These are phyloP conservation scores for Ogataea naganishii DNA, from an alignment of 805 yeast species.

Conservation along the genomic window DNA sequence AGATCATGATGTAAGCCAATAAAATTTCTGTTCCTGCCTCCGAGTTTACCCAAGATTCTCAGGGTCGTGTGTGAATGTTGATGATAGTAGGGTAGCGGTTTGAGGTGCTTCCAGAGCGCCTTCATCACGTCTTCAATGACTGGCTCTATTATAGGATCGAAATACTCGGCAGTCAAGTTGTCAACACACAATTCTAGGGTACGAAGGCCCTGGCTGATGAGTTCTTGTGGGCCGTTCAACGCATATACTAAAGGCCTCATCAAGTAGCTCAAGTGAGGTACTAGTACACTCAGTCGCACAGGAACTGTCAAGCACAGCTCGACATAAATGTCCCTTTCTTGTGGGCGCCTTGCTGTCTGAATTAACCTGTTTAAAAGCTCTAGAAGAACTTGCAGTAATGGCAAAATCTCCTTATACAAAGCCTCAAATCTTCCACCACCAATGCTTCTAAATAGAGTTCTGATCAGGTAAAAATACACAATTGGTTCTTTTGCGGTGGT, in stretches of 20 bases:
- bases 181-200: slow-evolving; percentile 95
- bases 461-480: slow-evolving; percentile 77
- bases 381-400: slow-evolving; percentile 75
- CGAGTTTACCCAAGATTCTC: slow-evolving; percentile 87
- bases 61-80: slow-evolving; percentile 93
- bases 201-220: slow-evolving; percentile 89
- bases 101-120: slow-evolving; percentile 83
- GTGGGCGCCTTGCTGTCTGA: slow-evolving; percentile 74
- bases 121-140: slow-evolving; percentile 91
- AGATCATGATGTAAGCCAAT: slow-evolving; percentile 69
- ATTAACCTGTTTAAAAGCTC: slow-evolving; percentile 82
- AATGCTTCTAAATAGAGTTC: slow-evolving; percentile 86
- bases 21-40: slow-evolving; percentile 89
- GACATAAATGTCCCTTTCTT: slow-evolving; percentile 89
- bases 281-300: slow-evolving; percentile 84
- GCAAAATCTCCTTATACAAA: slow-evolving; percentile 86
- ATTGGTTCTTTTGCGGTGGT: slow-evolving; percentile 87
- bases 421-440: slow-evolving; percentile 97
- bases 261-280: slow-evolving; percentile 81
- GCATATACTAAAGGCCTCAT: slow-evolving; percentile 92
- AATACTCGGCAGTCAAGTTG: slow-evolving; percentile 89
- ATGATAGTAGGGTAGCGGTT: slow-evolving; percentile 90
- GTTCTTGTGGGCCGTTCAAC: slow-evolving; percentile 79
- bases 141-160: slow-evolving; percentile 95
- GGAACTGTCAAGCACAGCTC: slow-evolving; percentile 95